Conservation (phyloP, 441 rosid species). For the Adansonia madagascariensis region DNA sequence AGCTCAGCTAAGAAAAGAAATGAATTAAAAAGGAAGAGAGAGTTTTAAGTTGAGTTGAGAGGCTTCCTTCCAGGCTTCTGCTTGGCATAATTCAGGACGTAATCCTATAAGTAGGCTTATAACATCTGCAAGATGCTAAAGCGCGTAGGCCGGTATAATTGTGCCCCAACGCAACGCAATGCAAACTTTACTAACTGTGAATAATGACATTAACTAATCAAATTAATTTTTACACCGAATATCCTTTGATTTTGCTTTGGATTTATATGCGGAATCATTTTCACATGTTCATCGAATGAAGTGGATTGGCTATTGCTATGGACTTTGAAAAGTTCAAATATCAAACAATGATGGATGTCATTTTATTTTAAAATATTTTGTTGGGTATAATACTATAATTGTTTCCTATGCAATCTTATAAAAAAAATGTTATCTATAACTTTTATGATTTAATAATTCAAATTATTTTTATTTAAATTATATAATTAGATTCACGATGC, state of each 20-base stretch:
- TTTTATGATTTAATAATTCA: not conserved
- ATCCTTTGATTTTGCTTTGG: not conserved
- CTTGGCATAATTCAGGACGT: conserved; percentile 9
- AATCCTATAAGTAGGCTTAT: conserved; percentile 32
- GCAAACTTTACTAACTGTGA: not conserved
- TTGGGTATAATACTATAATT: not conserved
- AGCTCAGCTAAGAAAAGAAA: not conserved
- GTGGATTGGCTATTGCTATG: not conserved
- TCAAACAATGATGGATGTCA: not conserved
- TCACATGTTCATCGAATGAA: not conserved
- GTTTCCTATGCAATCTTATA: not conserved
- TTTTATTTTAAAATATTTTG: not conserved
- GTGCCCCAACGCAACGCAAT: conserved; percentile 12
- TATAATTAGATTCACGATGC: too few relatives aligned
- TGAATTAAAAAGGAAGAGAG: conserved; percentile 15
- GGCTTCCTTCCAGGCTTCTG: conserved; percentile 8
- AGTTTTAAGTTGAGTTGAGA: not conserved
- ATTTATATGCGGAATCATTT: not conserved
- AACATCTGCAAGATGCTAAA: conserved; percentile 22
- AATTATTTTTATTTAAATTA: too few relatives aligned
- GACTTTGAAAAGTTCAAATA: not conserved
- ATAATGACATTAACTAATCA: not conserved
- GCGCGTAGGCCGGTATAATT: conserved; percentile 37
- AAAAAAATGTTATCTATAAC: not conserved
- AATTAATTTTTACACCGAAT: too few relatives aligned